Evolutionary conservation across 345 rosid genomes (phyloP).

Genomic region (Geranium brycei): DNA sequence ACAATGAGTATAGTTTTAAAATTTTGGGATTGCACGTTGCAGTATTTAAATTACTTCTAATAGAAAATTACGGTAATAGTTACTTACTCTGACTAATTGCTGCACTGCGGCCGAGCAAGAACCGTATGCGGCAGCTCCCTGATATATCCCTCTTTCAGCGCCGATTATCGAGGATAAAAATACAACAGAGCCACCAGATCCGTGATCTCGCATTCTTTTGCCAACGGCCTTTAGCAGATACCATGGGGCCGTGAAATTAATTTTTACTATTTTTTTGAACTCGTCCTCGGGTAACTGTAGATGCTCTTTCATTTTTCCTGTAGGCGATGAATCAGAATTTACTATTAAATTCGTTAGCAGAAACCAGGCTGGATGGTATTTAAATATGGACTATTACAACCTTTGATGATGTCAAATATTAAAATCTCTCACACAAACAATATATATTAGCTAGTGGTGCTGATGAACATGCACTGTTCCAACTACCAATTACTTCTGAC

Average conservation of each 20-base stretch:
- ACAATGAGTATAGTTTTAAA: background rate
- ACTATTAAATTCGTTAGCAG: too few species aligned
- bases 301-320: constrained; percentile 65
- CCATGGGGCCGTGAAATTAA: constrained; percentile 74
- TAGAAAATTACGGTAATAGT: background rate
- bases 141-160: constrained; percentile 69
- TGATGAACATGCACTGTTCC: background rate
- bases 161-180: constrained; percentile 58
- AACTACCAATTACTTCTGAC: background rate
- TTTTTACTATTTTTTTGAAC: constrained; percentile 37
- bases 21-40: background rate
- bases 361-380: too few species aligned
- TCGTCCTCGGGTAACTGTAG: constrained; percentile 45
- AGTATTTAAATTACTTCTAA: too few species aligned
- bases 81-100: constrained; percentile 64
- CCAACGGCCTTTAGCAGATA: constrained; percentile 68
- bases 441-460: too few species aligned
- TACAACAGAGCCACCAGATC: constrained; percentile 60
- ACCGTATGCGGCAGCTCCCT: constrained; percentile 72
- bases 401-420: too few species aligned
- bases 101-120: constrained; percentile 64
- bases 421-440: too few species aligned
- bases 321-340: background rate
- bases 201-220: constrained; percentile 43
- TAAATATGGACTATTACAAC: too few species aligned